These are phyloP conservation scores for Exophiala alcalophila DNA, from an alignment of 2,329 filamentous ascomycete species.

Conservation along the genomic window DNA sequence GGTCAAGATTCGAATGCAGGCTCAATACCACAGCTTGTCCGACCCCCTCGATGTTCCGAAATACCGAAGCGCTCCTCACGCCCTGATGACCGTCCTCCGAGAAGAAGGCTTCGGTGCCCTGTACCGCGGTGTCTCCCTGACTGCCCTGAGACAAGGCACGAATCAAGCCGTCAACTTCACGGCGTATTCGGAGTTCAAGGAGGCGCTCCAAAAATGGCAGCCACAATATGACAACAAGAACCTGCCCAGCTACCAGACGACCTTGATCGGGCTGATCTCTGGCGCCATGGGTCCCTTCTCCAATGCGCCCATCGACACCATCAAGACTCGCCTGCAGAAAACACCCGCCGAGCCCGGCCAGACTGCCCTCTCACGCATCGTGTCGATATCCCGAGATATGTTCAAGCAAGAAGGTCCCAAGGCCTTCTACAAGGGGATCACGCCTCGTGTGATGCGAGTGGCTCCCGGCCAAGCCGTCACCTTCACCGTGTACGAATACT, in stretches of 20 bases:
- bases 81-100: constrained; percentile 79
- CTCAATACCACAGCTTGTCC: constrained; percentile 96
- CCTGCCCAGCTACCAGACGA: constrained; percentile 86
- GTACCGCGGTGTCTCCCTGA: constrained; percentile 91
- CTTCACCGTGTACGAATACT: constrained; percentile 72
- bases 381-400: constrained; percentile 75
- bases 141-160: constrained; percentile 86
- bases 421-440: constrained; percentile 99
- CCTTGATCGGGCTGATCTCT: constrained; percentile 81
- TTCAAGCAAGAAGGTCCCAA: constrained; percentile 90
- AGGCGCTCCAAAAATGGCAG: constrained; percentile 68
- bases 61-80: constrained; percentile 88
- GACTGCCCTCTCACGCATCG: constrained; percentile 75
- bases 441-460: constrained; percentile 93
- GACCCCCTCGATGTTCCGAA: constrained; percentile 95
- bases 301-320: constrained; percentile 97
- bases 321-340: constrained; percentile 95
- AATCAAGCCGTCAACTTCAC: constrained; percentile 99
- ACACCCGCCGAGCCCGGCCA: constrained; percentile 78
- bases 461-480: constrained; percentile 87
- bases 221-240: constrained; percentile 62
- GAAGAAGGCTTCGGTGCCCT: constrained; percentile 87
- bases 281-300: constrained; percentile 94
- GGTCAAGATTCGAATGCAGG: constrained; percentile 96
- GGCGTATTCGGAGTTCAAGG: constrained; percentile 91